These are phyloP conservation scores for Termitomyces sp. DNA, from an alignment of 768 basidiomycete genomes.

Conservation along the genomic window DNA sequence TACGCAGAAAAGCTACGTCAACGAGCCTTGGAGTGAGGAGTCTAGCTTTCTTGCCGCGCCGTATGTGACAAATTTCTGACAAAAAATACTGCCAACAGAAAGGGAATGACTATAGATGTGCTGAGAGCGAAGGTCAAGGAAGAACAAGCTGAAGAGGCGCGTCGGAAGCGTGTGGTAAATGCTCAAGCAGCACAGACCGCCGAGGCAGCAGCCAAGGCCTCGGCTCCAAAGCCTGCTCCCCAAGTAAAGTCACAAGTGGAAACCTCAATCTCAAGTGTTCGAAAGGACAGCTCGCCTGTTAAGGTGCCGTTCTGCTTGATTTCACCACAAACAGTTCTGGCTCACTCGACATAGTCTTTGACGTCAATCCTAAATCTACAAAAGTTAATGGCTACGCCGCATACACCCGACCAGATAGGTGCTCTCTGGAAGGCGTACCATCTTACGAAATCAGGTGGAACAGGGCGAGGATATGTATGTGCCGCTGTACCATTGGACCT, in stretches of 20 bases:
- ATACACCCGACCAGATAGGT: constrained; percentile 72
- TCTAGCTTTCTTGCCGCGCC: constrained; percentile 10
- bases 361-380: constrained; percentile 77
- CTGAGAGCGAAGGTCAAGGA: constrained; percentile 33
- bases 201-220: constrained; percentile 11
- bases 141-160: constrained; percentile 29
- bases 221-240: constrained; percentile 13
- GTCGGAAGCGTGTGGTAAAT: constrained; percentile 19
- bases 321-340: background rate
- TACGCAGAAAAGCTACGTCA: constrained; percentile 71
- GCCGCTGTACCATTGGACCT: constrained; percentile 73
- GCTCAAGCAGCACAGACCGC: constrained; percentile 8
- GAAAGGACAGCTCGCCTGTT: constrained; percentile 68
- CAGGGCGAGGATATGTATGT: constrained; percentile 82
- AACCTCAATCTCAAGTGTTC: constrained; percentile 19
- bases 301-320: constrained; percentile 41
- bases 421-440: constrained; percentile 92
- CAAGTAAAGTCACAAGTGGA: constrained; percentile 5
- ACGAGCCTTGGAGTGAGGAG: constrained; percentile 46
- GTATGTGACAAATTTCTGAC: constrained; percentile 21
- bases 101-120: constrained; percentile 40
- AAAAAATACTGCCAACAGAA: constrained; percentile 29
- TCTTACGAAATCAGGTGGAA: constrained; percentile 72
- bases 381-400: constrained; percentile 62
- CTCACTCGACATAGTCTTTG: constrained; percentile 57